Base-by-base conservation (phyloP, 768 basidiomycete genomes). In the Russula griseocarnosa region DNA sequence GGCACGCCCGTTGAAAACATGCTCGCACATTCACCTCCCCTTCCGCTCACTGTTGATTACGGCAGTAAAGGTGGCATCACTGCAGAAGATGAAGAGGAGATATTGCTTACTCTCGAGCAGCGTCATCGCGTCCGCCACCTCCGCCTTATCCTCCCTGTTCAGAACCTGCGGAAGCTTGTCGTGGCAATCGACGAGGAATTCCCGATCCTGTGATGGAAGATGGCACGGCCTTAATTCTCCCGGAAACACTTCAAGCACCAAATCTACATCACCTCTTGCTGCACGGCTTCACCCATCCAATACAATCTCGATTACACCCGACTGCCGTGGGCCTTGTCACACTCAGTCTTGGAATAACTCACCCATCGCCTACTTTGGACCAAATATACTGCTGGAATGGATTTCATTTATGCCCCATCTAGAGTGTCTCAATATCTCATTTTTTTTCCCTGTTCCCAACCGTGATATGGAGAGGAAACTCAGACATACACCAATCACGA, bases 161-260 rank as follows among this genome's bases (percentile, higher is more conserved):
- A 4, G 22, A 0, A 22, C 24, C 9, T 47, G 11, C 20, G 1
- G 46, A 22, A 47, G 10, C 22, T 47, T n/a, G 10, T 47, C 20
- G 6, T 11, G n/a, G 46, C 22, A 0, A 24, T 47, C 0, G 46
- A 47, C 5, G 22, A 47, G 11, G 46, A 24, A 5, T 47, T 22
- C 10, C n/a, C 46, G 5, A n/a, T 22, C 9, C n/a, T 11, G 4
- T 1, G 10, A 8, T 2, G 8, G 6, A 0, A 0, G 44, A 3
- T 1, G 4, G 9, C n/a, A 47, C 11, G 11, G 11, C 13, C 13
- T 13, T 22, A 4, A 22, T 47, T 11, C 46, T 47, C n/a, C 46
- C 22, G 0, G 4, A 47, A 47, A 22, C 46, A 11, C 20, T 47
- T 22, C 46, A 46, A n/a, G n/a, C 44, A 10, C 44, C 44, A n/a